Percentiles rank a stretch among this genome's conserved stretches.
phyloP scores from a whole-genome alignment of 352 stramenopile species.

The Globisporangium camurandrum region DNA sequence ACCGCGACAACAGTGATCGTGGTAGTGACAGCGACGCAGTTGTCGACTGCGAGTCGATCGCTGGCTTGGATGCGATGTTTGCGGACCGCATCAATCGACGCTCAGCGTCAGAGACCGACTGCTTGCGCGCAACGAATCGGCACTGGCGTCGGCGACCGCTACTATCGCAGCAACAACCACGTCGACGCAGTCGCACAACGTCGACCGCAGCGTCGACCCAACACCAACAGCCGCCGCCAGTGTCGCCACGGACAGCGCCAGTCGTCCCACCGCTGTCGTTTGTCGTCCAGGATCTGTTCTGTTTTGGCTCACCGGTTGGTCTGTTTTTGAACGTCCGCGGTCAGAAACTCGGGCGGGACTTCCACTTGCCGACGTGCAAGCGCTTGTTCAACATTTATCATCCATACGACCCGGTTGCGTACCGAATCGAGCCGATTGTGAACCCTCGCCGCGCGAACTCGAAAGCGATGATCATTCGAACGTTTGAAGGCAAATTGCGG shows the following conservation, averaged over 20 bases:
- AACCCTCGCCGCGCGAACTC: constrained; percentile 63
- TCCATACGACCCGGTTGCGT: constrained; percentile 92
- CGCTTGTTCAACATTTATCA: constrained; percentile 95
- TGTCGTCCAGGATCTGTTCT: constrained; percentile 83
- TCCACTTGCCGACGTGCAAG: constrained; percentile 70
- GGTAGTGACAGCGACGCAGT: constrained; percentile 28
- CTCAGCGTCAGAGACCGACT: constrained; percentile 38
- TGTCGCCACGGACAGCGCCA: constrained; percentile 2
- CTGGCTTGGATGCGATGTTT: constrained; percentile 28
- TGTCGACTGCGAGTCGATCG: constrained; percentile 22
- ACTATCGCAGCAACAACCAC: too few relatives aligned
- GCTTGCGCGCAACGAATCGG: background rate
- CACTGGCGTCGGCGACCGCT: background rate
- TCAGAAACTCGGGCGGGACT: constrained; percentile 59
- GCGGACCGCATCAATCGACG: constrained; percentile 21
- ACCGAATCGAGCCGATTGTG: constrained; percentile 93
- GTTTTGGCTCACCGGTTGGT: constrained; percentile 86
- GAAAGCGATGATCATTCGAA: constrained; percentile 81
- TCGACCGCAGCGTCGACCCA: background rate
- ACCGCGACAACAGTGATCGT: constrained; percentile 20
- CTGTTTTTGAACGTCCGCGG: constrained; percentile 91
- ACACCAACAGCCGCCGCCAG: background rate
- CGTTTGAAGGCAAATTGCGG: constrained; percentile 74
- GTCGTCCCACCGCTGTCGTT: constrained; percentile 64
- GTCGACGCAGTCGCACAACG: background rate